Conservation (phyloP, 2,329 filamentous ascomycete genomes). For the Fusarium pininemorale region DNA sequence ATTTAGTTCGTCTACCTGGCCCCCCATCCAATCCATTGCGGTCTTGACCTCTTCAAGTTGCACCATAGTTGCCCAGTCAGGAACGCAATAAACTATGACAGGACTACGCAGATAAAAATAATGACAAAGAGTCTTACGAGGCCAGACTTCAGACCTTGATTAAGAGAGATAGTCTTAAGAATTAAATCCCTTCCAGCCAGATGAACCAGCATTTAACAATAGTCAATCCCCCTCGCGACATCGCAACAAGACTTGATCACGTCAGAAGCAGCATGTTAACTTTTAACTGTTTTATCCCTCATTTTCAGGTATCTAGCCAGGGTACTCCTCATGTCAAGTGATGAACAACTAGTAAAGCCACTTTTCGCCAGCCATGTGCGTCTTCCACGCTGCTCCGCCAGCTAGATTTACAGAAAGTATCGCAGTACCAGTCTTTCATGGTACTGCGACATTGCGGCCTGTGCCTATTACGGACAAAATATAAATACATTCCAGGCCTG, state of each 20-base stretch:
- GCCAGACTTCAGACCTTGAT: background rate
- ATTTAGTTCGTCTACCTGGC: slow-evolving; percentile 2
- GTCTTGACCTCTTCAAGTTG: slow-evolving; percentile 4
- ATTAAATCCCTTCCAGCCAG: background rate
- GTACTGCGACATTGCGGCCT: slow-evolving; percentile 36
- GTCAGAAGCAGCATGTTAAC: slow-evolving; percentile 28
- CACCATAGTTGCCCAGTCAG: slow-evolving; percentile 33
- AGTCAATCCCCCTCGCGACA: background rate
- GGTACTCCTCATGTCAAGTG: slow-evolving; percentile 20
- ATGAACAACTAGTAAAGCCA: slow-evolving; percentile 41
- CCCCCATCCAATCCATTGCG: slow-evolving; percentile 7
- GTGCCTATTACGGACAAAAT: slow-evolving; percentile 21
- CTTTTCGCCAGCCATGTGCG: slow-evolving; percentile 27
- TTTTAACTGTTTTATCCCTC: slow-evolving; percentile 44
- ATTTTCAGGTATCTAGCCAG: slow-evolving; percentile 41
- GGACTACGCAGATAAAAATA: slow-evolving; percentile 15
- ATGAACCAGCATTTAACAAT: background rate
- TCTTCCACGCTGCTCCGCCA: slow-evolving; percentile 23
- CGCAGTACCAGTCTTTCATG: slow-evolving; percentile 38
- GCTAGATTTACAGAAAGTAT: slow-evolving; percentile 43
- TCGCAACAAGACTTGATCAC: background rate
- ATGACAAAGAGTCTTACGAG: background rate
- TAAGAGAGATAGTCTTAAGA: background rate
- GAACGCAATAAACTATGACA: slow-evolving; percentile 19
- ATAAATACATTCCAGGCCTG: slow-evolving; percentile 31